Percentiles rank a stretch among this genome's conserved stretches.
These are phyloP conservation scores for Exophiala sideris DNA, from an alignment of 2,329 filamentous ascomycete genomes.

Conservation along the genomic window DNA sequence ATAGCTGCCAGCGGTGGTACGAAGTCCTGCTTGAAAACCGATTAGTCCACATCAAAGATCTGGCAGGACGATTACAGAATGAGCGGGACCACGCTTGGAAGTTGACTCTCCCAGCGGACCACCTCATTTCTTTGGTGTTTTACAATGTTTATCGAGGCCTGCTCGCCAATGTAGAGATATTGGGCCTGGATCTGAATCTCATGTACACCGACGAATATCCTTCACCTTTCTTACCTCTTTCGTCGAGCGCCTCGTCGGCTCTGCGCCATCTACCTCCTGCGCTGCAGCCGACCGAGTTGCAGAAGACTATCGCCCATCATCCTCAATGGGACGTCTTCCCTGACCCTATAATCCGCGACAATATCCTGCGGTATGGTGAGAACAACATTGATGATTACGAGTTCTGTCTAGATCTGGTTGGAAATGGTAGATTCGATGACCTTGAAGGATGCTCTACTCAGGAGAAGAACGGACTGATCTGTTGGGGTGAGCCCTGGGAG, in stretches of 20 bases:
- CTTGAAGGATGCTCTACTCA: constrained; percentile 2
- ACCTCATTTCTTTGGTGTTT: constrained; percentile 35
- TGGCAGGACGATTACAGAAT: constrained; percentile 1
- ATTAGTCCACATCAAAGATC: constrained; percentile 6
- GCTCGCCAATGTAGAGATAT: constrained; percentile 30
- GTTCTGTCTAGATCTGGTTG: constrained; percentile 39
- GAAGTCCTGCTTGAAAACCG: constrained; percentile 12
- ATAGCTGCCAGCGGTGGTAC: constrained; percentile 14
- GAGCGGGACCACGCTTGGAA: constrained; percentile 11
- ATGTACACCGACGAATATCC: constrained; percentile 27
- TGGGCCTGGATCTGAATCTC: constrained; percentile 28
- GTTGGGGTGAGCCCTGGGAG: constrained; percentile 51
- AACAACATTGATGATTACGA: constrained; percentile 35
- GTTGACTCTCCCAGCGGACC: constrained; percentile 30
- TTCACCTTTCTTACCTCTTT: constrained; percentile 23
- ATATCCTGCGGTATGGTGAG: constrained; percentile 34
- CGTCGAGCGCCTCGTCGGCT: constrained; percentile 14
- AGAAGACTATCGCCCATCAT: constrained; percentile 39
- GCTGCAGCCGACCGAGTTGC: constrained; percentile 40
- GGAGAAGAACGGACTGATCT: constrained; percentile 38
- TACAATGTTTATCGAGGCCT: constrained; percentile 38
- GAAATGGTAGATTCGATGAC: constrained; percentile 13
- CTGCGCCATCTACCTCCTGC: constrained; percentile 28
- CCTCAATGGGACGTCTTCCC: constrained; percentile 40
- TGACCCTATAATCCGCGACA: constrained; percentile 40